Evolutionary conservation across 1,284 basidiomycete genomes (phyloP), one percentile per base, ranked within the genome.

Genomic region (Leccinum cinnamomeum): DNA sequence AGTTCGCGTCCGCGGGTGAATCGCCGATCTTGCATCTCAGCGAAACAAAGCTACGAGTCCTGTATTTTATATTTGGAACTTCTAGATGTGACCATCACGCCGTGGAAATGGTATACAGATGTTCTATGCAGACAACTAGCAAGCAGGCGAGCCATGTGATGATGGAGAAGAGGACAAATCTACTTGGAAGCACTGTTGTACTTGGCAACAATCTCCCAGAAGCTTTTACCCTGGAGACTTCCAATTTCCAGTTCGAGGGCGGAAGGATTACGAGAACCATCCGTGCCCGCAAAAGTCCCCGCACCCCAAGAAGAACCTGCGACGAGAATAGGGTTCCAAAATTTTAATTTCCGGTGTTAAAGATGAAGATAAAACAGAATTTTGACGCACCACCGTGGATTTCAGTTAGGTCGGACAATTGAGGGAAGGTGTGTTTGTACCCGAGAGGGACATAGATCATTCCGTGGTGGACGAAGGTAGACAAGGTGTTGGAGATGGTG

Each of bases 381-480:
- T 5, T 39, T 35, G 12, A 79, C 84, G 56, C 75, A 83, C 89
- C 89, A 71, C 92, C 93, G 70, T 86, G 90, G 59, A 89, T 81
- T 75, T 88, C 85, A 14, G 71, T 75, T 58, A 91, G 62, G 77
- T 85, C 83, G 44, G 84, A 77, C 65, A 94, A 73, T 71, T 87
- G 83, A 2, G 77, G 71, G 62, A 86, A 87, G 4, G 81, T 70
- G 64, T 81, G 72, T 53, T 82, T 80, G 80, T 93, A 95, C 14
- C 92, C 94, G 61, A 94, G 79, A 28, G 93, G 92, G 8, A 94
- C 90, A 73, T 81, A 93, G 74, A 85, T 80, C 67, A 93, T 82
- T 39, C 92, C 92, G 72, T 94, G 93, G 78, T 96, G 94, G 20
- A 83, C 79, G 66, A 95, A 80, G 55, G 89, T 92, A 25, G 92